Base-by-base conservation (phyloP, 768 basidiomycete species). In the Trametopsis cervina region DNA sequence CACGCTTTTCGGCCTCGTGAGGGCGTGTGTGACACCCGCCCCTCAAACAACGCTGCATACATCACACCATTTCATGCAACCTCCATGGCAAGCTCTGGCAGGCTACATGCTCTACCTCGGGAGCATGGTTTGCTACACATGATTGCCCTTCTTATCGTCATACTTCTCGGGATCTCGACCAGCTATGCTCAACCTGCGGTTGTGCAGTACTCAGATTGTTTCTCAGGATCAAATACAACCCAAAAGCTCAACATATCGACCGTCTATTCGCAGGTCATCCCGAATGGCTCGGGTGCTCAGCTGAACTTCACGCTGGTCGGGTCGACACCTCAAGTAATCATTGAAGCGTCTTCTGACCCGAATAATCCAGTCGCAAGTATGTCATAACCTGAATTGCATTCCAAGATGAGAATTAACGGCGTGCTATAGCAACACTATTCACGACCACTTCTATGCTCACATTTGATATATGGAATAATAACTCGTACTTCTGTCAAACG, bases 391-490 rank as follows among this genome's bases (percentile, higher is more conserved):
- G 37, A 54, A 48, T 37, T 53, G 58, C 44, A 58, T 50, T 48
- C 39, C 42, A 43, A 10, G 5, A 21, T 43, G 4, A 10, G 24
- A 2, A 42, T 42, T 9, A 40, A 25, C 15, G 9, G 24, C 36
- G 25, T 33, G 1, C 2, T 37, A 11, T 22, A 85, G 90, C 92
- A 15, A 96, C 92, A 6, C 75, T 96, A 36, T 94, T 95, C 69
- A 85, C 84, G 38, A 80, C 87, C 9, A 83, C 89, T 1, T 75
- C 79, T 46, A 77, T 92, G 18, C 77, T 94, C 42, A 91, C 92
- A 2, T 78, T 94, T 56, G 75, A 73, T 52, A 77, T 85, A 52
- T 85, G 76, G 65, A 73, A 73, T 40, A 83, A 85, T 54, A 78
- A 77, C 51, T 78, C 83, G 2, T 89, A 76, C 60, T 71, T 97